Base-by-base conservation (phyloP, 2,329 filamentous ascomycete genomes). In the Periconia macrospinosa region DNA sequence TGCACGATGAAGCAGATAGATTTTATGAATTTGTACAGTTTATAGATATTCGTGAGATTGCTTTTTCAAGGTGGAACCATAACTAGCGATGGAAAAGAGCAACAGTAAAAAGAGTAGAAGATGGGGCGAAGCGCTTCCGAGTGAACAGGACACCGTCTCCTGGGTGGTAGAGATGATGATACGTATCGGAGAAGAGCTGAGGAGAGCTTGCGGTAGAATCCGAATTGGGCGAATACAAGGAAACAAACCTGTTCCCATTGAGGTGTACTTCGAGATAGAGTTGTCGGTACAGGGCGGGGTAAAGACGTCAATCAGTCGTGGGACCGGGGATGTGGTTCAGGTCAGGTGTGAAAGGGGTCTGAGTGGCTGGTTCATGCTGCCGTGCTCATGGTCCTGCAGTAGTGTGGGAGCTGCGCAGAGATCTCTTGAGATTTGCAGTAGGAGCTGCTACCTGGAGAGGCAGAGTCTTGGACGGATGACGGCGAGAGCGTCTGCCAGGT, bases 101-200 rank as follows among this genome's bases (percentile, higher is more conserved):
- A n/a, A 8, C 23, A 27, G 3, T 27, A 27, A 27, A 8, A 27
- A 3, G 8, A 27, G 23, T 27, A 27, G 23, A n/a, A n/a, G 23
- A 27, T 27, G 23, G 23, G 23, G 8, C 23, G 23, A 27, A 27
- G 8, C 5, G 23, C 23, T 27, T 27, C 23, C 8, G 27, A 41
- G 20, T 8, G 27, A 53, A 58, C 57, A 58, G 58, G 60, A 56
- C 45, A 17, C 37, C 17, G 52, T 50, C 43, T 42, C 45, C 30
- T 49, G 43, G 50, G 56, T 27, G 23, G 23, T 27, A 27, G 23
- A 27, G 23, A 27, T 27, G 23, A 27, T 27, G 23, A 27, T 27
- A 27, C 23, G 23, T 27, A 27, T 5, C 23, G 8, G 23, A 27
- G 5, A 27, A 5, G 23, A 27, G 23, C 23, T 27, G 23, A 27